Percentiles rank a stretch among this genome's conserved stretches.
These are phyloP conservation scores for Fusarium armeniacum DNA, from an alignment of 2,329 filamentous ascomycete species.

Conservation along the genomic window DNA sequence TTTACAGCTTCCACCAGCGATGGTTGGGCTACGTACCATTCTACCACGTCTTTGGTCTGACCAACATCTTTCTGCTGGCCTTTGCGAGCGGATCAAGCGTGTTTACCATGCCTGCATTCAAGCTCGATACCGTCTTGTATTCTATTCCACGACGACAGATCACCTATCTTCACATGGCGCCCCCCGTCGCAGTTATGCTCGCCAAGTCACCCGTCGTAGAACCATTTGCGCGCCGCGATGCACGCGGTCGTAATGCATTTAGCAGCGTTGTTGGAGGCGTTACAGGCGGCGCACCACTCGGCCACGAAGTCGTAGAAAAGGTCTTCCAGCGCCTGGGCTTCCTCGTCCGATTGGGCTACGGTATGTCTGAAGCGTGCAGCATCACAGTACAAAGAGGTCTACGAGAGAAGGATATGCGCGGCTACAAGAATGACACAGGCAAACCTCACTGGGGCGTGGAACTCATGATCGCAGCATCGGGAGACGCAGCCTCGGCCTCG, in stretches of 20 bases:
- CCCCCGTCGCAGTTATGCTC: slow-evolving; percentile 77
- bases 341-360: slow-evolving; percentile 73
- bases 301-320: slow-evolving; percentile 67
- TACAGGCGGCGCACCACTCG: slow-evolving; percentile 75
- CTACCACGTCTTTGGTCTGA: slow-evolving; percentile 74
- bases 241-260: slow-evolving; percentile 65
- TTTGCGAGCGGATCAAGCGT: slow-evolving; percentile 67
- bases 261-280: slow-evolving; percentile 66
- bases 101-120: slow-evolving; percentile 79
- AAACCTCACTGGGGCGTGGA: slow-evolving; percentile 76
- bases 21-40: slow-evolving; percentile 77
- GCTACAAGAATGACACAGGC: slow-evolving; percentile 71
- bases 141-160: slow-evolving; percentile 73
- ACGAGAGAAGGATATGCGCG: slow-evolving; percentile 59
- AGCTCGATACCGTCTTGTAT: slow-evolving; percentile 74
- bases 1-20: slow-evolving; percentile 57
- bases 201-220: slow-evolving; percentile 78
- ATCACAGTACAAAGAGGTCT: slow-evolving; percentile 72
- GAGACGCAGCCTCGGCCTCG: slow-evolving; percentile 49
- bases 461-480: slow-evolving; percentile 72
- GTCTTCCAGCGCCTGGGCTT: slow-evolving; percentile 72
- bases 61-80: slow-evolving; percentile 71
- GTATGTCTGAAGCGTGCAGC: slow-evolving; percentile 81
- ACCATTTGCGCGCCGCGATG: slow-evolving; percentile 65
- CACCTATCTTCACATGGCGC: slow-evolving; percentile 75